Conservation (phyloP, 202 grass and related monocot species). For the Schoenoplectus triqueter region DNA sequence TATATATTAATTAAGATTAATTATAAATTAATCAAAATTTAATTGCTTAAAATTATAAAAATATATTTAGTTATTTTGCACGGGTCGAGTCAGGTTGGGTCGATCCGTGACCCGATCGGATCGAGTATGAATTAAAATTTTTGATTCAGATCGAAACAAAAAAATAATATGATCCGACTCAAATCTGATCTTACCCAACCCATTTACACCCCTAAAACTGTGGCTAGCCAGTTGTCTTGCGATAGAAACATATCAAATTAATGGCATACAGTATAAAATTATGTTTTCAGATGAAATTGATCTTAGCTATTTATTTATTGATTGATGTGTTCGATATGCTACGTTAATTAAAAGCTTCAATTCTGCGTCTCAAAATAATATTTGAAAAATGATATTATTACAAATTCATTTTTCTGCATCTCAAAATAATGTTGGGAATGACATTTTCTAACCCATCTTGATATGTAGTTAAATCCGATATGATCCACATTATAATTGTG, state of each 20-base stretch:
- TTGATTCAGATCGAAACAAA: no score
- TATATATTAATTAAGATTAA: no score
- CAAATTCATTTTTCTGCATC: background rate
- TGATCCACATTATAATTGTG: constrained; percentile 6
- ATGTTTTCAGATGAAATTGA: background rate
- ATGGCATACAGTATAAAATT: background rate
- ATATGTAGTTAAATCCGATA: background rate
- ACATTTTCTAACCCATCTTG: background rate
- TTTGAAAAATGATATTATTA: background rate
- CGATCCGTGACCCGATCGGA: no score
- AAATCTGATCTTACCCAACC: no score
- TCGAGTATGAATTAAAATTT: no score
- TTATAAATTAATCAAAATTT: no score
- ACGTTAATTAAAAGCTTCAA: background rate
- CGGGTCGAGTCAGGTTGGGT: no score
- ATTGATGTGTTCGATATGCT: background rate
- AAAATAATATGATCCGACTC: no score
- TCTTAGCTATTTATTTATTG: background rate
- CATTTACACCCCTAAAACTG: no score
- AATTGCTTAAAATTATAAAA: no score
- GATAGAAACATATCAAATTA: background rate
- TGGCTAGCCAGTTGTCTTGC: no score
- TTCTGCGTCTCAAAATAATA: background rate
- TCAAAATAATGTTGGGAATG: background rate
- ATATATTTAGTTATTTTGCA: no score